Evolutionary conservation across 1,139 yeast genomes (phyloP).

Genomic region (Taphrina pruni): DNA sequence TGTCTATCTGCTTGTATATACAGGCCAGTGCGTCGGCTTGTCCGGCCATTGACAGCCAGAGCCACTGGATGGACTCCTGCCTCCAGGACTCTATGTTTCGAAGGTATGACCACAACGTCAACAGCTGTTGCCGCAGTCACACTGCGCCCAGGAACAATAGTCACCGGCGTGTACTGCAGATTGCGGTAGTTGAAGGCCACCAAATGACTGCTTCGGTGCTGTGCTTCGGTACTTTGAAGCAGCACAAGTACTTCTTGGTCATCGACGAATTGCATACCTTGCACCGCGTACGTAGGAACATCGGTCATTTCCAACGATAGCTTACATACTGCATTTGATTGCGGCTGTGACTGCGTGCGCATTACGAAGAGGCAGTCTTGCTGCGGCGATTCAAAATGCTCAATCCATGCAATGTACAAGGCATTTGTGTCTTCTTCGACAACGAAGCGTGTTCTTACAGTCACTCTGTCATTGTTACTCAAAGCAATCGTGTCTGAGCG

Average conservation of each 20-base stretch:
- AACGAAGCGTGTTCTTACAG: neutral
- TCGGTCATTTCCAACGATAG: neutral
- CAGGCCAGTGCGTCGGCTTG: conserved; percentile 47
- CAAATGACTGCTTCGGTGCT: neutral
- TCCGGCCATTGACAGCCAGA: conserved; percentile 45
- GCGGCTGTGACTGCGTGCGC: neutral
- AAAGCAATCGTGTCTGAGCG: neutral
- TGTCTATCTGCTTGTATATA: conserved; percentile 46
- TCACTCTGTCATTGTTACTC: neutral
- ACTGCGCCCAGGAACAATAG: neutral
- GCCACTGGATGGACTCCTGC: conserved; percentile 44
- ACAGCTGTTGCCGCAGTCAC: neutral
- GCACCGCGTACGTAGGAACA: neutral
- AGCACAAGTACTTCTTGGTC: conserved; percentile 31
- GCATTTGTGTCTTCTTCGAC: neutral
- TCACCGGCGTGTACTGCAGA: neutral
- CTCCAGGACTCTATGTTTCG: conserved; percentile 11
- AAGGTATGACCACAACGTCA: neutral
- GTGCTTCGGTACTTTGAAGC: conserved; percentile 4
- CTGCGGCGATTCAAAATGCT: neutral
- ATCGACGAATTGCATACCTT: conserved; percentile 31
- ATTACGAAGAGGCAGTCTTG: conserved; percentile 6
- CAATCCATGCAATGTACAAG: conserved; percentile 10
- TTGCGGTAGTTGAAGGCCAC: neutral
- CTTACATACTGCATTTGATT: neutral